Evolutionary conservation across 2,329 filamentous ascomycete species (phyloP), one percentile per base, ranked within the genome.

Genomic region (Hymenoscyphus scutula): DNA sequence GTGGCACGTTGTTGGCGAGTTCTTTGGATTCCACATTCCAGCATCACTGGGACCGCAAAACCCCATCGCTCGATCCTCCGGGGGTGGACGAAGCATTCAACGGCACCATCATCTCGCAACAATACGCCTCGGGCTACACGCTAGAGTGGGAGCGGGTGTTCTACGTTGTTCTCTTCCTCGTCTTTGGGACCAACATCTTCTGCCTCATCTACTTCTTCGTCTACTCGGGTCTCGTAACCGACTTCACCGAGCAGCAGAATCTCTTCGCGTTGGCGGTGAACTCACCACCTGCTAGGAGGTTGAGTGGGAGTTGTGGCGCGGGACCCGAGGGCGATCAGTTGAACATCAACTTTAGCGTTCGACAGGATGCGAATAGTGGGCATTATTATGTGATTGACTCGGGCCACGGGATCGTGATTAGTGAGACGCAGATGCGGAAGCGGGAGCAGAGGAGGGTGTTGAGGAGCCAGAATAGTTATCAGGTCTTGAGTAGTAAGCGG

Each of bases 241-340:
- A 94, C 76, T 92, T 89, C 71, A 90, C 87, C 0, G 90, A 94
- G 70, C 89, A 90, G 0, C 85, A 88, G 60, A 92, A 92, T 71
- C 77, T 92, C 1, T 92, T 93, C 69, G 80, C 86, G 0, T 76
- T 92, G 0, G 88, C 89, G 1, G 79, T 93, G 59, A 92, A 92
- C 71, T 83, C 79, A 29, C 84, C 84, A 0, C 80, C 81, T 0
- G 81, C 77, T 5, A 71, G 78, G 2, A 74, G 77, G 3, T 68
- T 88, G n/a, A 76, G 78, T 0, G 85, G 85, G 0, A 80, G 78
- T 6, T 86, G 84, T 69, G 85, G 83, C 1, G 80, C 77, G 13
- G 85, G 84, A 0, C 84, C 84, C 1, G 61, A 70, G 30, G 66
- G 66, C 0, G 64, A 70, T 13, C 70, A 73, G 29, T 30, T 73